A percentile compares a stretch with the other conserved stretches of the same genome.
Evolutionary conservation across 129 eudicot species (phyloP).

Genomic region (Dittrichia graveolens): DNA sequence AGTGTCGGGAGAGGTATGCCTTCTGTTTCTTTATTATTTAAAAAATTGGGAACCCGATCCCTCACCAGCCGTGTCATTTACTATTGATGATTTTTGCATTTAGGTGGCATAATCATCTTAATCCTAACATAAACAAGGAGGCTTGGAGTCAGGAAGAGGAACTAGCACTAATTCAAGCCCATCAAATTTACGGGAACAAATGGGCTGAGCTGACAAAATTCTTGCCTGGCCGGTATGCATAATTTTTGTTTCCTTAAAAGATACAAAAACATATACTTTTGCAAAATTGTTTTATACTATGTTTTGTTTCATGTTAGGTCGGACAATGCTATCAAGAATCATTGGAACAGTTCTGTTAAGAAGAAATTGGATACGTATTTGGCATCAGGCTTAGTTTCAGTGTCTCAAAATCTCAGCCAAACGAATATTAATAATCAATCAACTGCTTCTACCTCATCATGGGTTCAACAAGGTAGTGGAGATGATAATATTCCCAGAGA

Average conservation of each 20-base stretch:
- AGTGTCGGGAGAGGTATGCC: conserved; percentile 89
- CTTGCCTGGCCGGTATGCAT: conserved; percentile 84
- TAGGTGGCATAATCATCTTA: conserved; percentile 99
- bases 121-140: conserved; percentile 87
- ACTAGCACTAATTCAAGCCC: conserved; percentile 73
- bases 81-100: conserved; percentile 1
- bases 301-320: conserved; percentile 55
- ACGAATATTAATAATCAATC: conserved; percentile 54
- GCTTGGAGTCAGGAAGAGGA: conserved; percentile 99
- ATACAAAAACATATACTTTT: not conserved
- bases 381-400: conserved; percentile 38
- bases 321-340: conserved; percentile 51
- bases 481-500: conserved; percentile 58
- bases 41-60: no score
- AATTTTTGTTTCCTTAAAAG: not conserved
- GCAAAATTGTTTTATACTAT: conserved; percentile 9
- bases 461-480: conserved; percentile 59
- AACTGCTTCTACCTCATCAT: conserved; percentile 43
- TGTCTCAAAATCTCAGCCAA: conserved; percentile 40
- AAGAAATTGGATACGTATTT: conserved; percentile 39
- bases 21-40: not conserved
- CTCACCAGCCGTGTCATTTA: not conserved
- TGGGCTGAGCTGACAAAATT: conserved; percentile 95
- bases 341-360: conserved; percentile 47
- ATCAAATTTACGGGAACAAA: conserved; percentile 86